A percentile compares a stretch with the other conserved stretches of the same genome.
phyloP scores from a whole-genome alignment of 1,139 yeast genomes.

The Hemisphaericaspora lyxosophila region DNA sequence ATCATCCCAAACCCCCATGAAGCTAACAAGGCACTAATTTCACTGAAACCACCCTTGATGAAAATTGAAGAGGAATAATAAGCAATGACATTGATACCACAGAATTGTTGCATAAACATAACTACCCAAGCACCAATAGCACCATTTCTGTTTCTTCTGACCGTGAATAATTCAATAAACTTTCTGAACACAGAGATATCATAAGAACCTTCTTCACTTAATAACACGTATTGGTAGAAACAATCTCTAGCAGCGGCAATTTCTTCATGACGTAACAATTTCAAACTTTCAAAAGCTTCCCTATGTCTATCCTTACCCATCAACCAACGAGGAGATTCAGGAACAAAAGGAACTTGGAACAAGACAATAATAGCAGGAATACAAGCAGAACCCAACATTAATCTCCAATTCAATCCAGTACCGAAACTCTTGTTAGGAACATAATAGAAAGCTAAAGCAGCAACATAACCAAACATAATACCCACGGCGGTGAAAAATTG shows the following conservation, averaged over 20 bases:
- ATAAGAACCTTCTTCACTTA: slow-evolving; percentile 65
- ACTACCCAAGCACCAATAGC: slow-evolving; percentile 77
- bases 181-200: slow-evolving; percentile 53
- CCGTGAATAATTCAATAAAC: slow-evolving; percentile 55
- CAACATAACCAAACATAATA: slow-evolving; percentile 76
- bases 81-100: slow-evolving; percentile 89
- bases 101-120: slow-evolving; percentile 90
- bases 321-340: slow-evolving; percentile 82
- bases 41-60: slow-evolving; percentile 62
- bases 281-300: slow-evolving; percentile 57
- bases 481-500: slow-evolving; percentile 88
- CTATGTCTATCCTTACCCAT: slow-evolving; percentile 61
- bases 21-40: slow-evolving; percentile 65
- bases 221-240: slow-evolving; percentile 67
- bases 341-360: slow-evolving; percentile 66
- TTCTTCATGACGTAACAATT: slow-evolving; percentile 47
- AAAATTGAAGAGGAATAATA: slow-evolving; percentile 77
- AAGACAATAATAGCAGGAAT: slow-evolving; percentile 72
- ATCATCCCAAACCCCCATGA: slow-evolving; percentile 87
- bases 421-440: slow-evolving; percentile 40
- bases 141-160: slow-evolving; percentile 83
- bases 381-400: slow-evolving; percentile 77
- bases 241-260: slow-evolving; percentile 74
- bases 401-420: slow-evolving; percentile 67
- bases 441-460: slow-evolving; percentile 57